Evolutionary conservation across 352 stramenopile species (phyloP).

Genomic region (Phytophthora cryptogea): DNA sequence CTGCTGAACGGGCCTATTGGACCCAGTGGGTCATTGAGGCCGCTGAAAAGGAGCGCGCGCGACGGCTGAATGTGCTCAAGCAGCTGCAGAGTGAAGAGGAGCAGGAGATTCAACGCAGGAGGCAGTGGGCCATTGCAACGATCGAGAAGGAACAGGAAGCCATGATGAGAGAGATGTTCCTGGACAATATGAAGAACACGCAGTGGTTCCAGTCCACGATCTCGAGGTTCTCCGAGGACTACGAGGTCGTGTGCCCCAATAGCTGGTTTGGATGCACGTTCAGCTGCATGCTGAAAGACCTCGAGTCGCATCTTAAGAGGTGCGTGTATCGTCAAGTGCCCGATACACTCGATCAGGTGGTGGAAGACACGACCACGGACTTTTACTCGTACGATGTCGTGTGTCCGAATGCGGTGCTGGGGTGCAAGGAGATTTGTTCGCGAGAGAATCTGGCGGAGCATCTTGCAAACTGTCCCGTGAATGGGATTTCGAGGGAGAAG

Average conservation of each 20-base stretch:
- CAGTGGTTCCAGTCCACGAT: conserved; percentile 90
- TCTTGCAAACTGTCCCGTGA: conserved; percentile 65
- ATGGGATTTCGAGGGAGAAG: conserved; percentile 73
- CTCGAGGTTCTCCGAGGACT: conserved; percentile 75
- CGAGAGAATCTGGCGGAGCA: conserved; percentile 72
- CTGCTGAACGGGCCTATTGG: conserved; percentile 72
- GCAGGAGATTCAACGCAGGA: conserved; percentile 61
- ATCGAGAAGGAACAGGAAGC: conserved; percentile 86
- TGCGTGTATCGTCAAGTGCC: conserved; percentile 82
- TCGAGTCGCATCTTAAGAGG: conserved; percentile 66
- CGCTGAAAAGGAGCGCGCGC: conserved; percentile 73
- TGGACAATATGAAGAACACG: conserved; percentile 90
- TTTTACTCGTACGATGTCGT: conserved; percentile 86
- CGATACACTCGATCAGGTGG: conserved; percentile 68
- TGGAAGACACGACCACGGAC: conserved; percentile 61
- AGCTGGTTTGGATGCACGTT: conserved; percentile 88
- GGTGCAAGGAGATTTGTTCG: conserved; percentile 80
- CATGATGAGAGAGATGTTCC: conserved; percentile 83
- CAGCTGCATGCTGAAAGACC: conserved; percentile 83
- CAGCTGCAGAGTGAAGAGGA: conserved; percentile 82
- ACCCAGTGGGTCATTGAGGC: conserved; percentile 82
- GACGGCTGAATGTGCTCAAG: conserved; percentile 64
- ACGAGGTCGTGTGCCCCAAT: conserved; percentile 87
- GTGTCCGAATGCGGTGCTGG: conserved; percentile 81
- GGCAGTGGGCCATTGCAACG: conserved; percentile 73